phyloP scores from a whole-genome alignment of 257 asterid genomes.

The Fraxinus americana region DNA sequence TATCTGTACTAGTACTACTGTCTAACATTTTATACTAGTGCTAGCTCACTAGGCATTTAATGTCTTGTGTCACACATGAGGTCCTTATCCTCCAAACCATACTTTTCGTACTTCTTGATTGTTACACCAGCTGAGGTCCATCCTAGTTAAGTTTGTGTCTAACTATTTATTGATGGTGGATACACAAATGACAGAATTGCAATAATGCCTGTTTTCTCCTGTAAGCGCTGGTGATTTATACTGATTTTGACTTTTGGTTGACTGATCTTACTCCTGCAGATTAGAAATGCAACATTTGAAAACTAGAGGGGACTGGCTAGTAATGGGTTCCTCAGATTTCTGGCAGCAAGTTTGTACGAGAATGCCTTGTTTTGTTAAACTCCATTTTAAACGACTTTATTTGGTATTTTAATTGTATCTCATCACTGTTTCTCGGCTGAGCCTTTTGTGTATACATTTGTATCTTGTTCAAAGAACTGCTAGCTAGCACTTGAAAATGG shows the following conservation, averaged over 20 bases:
- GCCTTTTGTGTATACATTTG: conserved; percentile 27
- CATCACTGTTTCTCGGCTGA: conserved; percentile 4
- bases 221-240: not conserved
- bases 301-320: conserved; percentile 20
- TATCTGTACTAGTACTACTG: not conserved
- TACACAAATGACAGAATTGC: not conserved
- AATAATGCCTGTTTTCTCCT: not conserved
- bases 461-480: conserved; percentile 21
- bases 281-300: conserved; percentile 9
- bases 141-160: not conserved
- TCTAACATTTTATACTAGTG: not conserved
- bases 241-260: conserved; percentile 7
- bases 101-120: not conserved
- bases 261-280: conserved; percentile 30
- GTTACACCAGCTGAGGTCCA: not conserved
- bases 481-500: conserved; percentile 5
- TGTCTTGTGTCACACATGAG: not conserved
- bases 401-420: conserved; percentile 15
- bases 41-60: not conserved
- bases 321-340: conserved; percentile 6
- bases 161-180: not conserved
- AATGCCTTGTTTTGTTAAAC: conserved; percentile 1
- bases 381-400: conserved; percentile 14
- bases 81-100: not conserved
- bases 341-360: conserved; percentile 13